Base-by-base conservation (phyloP, 176 grass and related monocot genomes). In the Musa beccarii region DNA sequence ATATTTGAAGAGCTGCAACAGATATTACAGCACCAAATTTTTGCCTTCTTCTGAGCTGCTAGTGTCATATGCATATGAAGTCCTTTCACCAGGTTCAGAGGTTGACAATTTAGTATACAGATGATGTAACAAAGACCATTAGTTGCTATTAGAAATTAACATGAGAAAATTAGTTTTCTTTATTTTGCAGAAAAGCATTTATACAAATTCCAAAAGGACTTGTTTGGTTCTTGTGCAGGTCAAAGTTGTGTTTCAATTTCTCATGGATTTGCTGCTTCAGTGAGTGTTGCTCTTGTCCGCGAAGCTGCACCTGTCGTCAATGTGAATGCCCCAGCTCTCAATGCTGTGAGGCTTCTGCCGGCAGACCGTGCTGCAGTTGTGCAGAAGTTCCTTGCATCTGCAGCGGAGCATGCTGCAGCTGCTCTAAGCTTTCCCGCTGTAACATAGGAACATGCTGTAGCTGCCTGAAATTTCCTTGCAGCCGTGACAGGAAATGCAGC, bases 261-360 rank as follows among this genome's bases (percentile, higher is more conserved):
- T 87, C 90, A 64, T 99, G 86, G 75, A 54, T 91, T 54, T 94
- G 90, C 82, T 99, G 95, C 82, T 80, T 54, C 13, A 83, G 89
- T 77, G 81, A 63, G 25, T 89, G 86, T 81, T 87, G 85, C 75
- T 52, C 57, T 22, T 86, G 79, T 68, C 67, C 53, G 12, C 59
- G 56, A 24, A 26, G 28, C 22, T 74, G n/a, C 29, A 3, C 21
- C 23, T 74, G 72, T 10, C 57, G 53, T 56, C 14, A 55, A 56
- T 74, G 72, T 29, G 24, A 50, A 74, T 57, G 23, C 15, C 14
- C 72, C 20, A 55, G 52, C 52, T 55, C 6, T 16, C 51, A 55
- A 16, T 74, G 52, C 43, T 73, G 51, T 54, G 51, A 73, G 9
- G 71, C 24, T 54, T 1, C 49, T n/a, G 8, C 21, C 21, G 53